phyloP scores from a whole-genome alignment of 371 early-diverging fungal species.

The Syncephalastrum racemosum region DNA sequence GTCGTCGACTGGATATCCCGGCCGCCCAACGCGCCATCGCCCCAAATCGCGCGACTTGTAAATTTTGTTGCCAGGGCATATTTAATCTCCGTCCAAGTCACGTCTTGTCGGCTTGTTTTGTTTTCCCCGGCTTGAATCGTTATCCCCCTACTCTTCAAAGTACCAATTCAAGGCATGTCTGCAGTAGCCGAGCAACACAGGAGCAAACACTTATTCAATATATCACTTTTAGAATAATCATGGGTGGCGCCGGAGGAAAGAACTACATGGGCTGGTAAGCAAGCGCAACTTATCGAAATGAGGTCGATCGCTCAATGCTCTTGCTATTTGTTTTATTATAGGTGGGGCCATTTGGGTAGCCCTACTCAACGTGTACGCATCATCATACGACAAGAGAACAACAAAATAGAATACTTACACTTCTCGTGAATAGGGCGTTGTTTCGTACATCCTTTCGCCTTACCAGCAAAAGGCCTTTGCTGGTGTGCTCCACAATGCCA shows the following conservation, averaged over 20 bases:
- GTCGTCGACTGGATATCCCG: too few species aligned
- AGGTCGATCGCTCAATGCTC: too few species aligned
- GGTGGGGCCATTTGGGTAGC: slow-evolving; percentile 79
- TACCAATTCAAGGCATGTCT: slow-evolving; percentile 1
- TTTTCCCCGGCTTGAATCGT: slow-evolving; percentile 6
- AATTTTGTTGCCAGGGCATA: not conserved
- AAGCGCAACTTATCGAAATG: not conserved
- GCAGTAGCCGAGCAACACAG: not conserved
- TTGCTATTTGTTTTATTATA: slow-evolving; percentile 8
- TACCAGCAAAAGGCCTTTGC: slow-evolving; percentile 80
- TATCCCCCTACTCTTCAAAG: slow-evolving; percentile 2
- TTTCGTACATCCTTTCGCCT: slow-evolving; percentile 74
- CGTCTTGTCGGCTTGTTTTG: slow-evolving; percentile 7
- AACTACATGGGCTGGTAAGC: slow-evolving; percentile 48
- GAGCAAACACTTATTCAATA: not conserved
- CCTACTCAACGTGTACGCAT: slow-evolving; percentile 63
- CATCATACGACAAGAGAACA: not conserved
- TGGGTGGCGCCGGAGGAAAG: slow-evolving; percentile 41
- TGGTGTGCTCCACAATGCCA: slow-evolving; percentile 69
- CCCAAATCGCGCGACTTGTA: too few species aligned
- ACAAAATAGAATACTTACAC: slow-evolving; percentile 3
- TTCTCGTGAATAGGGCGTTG: slow-evolving; percentile 55
- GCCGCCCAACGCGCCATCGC: too few species aligned
- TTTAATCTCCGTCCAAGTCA: slow-evolving; percentile 2
- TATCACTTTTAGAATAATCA: slow-evolving; percentile 12